These are phyloP conservation scores for Blastocystis sp. DNA, from an alignment of 352 stramenopile genomes.

Conservation along the genomic window DNA sequence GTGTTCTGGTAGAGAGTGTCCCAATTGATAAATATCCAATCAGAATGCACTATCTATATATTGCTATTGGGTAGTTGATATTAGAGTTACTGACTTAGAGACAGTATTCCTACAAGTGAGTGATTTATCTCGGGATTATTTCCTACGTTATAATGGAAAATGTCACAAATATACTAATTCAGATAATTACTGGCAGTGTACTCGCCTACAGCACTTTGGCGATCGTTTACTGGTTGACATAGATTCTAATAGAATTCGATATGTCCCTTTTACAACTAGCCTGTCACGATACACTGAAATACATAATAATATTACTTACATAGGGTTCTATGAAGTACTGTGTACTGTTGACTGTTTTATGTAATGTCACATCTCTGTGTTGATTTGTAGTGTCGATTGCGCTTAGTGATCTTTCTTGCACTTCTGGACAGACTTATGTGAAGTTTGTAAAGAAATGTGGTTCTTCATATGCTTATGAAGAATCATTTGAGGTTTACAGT, in stretches of 20 bases:
- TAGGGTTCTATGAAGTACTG: background rate
- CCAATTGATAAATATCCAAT: background rate
- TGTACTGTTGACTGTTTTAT: background rate
- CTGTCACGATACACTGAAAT: no score
- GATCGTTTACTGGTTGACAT: background rate
- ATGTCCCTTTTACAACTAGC: no score
- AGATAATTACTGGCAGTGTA: background rate
- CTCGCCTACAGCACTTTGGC: background rate
- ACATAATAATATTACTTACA: background rate
- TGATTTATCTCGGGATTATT: background rate
- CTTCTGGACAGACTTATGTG: background rate
- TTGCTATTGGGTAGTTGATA: background rate
- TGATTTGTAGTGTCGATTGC: background rate
- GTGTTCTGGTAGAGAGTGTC: background rate
- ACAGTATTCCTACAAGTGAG: background rate
- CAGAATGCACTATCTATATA: background rate
- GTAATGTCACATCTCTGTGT: background rate
- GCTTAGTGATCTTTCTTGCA: background rate
- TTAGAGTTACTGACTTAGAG: background rate
- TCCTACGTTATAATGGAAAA: background rate
- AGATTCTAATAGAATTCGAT: no score
- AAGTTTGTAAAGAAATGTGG: background rate
- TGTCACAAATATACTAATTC: background rate
- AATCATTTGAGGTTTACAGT: conserved; percentile 2
- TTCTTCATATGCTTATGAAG: background rate